Conservation (phyloP, 2,329 filamentous ascomycete species). For the Metarhizium album region DNA sequence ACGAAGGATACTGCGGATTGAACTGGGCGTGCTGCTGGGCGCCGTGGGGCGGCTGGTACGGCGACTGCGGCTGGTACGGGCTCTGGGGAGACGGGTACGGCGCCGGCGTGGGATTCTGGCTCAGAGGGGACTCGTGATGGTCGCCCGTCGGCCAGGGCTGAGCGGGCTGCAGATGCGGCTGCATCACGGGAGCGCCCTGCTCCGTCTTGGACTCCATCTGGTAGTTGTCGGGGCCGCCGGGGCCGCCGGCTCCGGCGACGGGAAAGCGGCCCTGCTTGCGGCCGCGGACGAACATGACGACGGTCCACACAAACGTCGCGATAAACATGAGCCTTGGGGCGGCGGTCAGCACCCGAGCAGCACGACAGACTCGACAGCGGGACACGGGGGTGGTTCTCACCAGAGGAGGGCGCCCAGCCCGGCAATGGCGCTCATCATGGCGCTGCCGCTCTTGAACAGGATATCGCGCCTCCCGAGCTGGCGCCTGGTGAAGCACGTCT, state of each 20-base stretch:
- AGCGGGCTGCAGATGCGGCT: constrained; percentile 10
- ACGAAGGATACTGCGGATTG: background rate
- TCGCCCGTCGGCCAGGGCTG: constrained; percentile 10
- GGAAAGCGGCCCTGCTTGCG: constrained; percentile 28
- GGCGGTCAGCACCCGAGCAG: background rate
- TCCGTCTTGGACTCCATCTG: constrained; percentile 24
- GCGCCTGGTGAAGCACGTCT: constrained; percentile 22
- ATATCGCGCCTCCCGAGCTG: constrained; percentile 17
- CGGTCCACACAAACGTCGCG: constrained; percentile 24
- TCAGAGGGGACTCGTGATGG: constrained; percentile 9
- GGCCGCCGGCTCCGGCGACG: constrained; percentile 7
- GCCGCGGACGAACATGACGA: constrained; percentile 23
- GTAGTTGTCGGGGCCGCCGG: constrained; percentile 11
- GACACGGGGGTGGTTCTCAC: constrained; percentile 15
- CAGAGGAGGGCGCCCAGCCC: constrained; percentile 33
- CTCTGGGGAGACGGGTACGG: constrained; percentile 14
- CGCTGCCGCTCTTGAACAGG: constrained; percentile 24
- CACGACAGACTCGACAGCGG: background rate
- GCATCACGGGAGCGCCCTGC: constrained; percentile 6
- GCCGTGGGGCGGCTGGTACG: constrained; percentile 14
- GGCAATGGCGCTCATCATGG: constrained; percentile 28
- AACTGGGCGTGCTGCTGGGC: constrained; percentile 7
- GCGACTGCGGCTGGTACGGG: constrained; percentile 19
- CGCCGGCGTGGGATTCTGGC: constrained; percentile 15
- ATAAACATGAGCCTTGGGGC: constrained; percentile 27